These are phyloP conservation scores for Erodium trifolium DNA, from an alignment of 441 rosid genomes.

Conservation along the genomic window DNA sequence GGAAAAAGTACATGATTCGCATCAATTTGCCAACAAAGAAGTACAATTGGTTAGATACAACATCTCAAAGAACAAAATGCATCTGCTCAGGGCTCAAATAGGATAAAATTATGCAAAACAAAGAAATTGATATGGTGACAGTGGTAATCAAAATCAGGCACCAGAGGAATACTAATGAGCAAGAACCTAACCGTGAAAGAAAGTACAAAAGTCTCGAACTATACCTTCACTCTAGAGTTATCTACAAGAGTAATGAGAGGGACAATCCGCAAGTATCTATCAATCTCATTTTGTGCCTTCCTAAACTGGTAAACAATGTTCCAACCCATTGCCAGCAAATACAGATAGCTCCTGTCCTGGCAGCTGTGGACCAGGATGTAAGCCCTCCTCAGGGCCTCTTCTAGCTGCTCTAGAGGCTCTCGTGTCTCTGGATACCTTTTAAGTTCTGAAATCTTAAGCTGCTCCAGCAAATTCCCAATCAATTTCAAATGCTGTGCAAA, in stretches of 20 bases:
- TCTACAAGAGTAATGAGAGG: slow-evolving; percentile 87
- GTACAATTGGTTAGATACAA: neutral
- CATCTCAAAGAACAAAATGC: neutral
- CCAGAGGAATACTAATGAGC: too few species aligned
- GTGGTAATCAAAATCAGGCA: too few species aligned
- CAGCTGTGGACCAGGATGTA: slow-evolving; percentile 70
- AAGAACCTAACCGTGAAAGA: neutral
- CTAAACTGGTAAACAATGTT: slow-evolving; percentile 87
- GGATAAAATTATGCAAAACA: neutral
- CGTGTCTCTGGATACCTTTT: slow-evolving; percentile 64
- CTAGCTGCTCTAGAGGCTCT: slow-evolving; percentile 86
- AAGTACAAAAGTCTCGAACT: neutral
- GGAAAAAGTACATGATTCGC: neutral
- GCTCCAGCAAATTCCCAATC: slow-evolving; percentile 79
- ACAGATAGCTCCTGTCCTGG: slow-evolving; percentile 80
- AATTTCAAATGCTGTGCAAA: slow-evolving; percentile 83
- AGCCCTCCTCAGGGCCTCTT: slow-evolving; percentile 80
- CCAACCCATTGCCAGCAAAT: slow-evolving; percentile 98
- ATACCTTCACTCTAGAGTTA: slow-evolving; percentile 80
- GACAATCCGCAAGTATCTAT: slow-evolving; percentile 70
- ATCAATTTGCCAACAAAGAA: neutral
- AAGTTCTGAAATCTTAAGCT: slow-evolving; percentile 75
- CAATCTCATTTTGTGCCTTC: slow-evolving; percentile 84
- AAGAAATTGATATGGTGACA: neutral
- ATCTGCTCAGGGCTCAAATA: neutral